Conservation (phyloP, 192 early-diverging fungal species). For the Umbelopsis sp. region DNA sequence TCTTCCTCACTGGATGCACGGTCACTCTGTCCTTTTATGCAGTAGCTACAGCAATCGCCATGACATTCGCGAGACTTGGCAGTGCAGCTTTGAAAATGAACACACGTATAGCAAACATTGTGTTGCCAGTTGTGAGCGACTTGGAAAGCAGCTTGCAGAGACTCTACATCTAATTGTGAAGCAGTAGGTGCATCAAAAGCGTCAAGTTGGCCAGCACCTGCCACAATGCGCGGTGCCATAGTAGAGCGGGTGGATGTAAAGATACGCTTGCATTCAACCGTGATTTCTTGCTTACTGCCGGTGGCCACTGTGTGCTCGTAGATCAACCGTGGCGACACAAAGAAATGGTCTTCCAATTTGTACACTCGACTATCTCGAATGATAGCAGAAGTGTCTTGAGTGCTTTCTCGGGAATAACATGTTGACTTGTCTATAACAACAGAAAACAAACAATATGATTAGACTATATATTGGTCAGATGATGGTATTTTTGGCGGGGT, state of each 20-base stretch:
- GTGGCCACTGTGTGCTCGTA: neutral
- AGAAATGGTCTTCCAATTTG: slow-evolving; percentile 7
- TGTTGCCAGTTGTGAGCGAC: neutral
- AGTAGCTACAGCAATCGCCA: neutral
- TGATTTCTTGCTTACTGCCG: neutral
- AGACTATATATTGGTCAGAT: neutral
- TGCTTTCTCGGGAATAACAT: neutral
- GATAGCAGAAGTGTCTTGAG: neutral
- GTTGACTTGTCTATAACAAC: neutral
- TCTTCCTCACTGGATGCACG: slow-evolving; percentile 10
- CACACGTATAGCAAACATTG: neutral
- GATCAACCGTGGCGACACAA: neutral
- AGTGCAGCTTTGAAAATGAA: neutral
- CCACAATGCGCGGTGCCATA: neutral
- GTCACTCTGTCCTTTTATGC: neutral
- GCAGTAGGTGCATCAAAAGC: neutral
- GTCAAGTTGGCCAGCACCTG: neutral
- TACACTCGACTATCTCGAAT: slow-evolving; percentile 12
- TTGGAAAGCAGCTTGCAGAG: neutral
- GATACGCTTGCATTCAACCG: neutral
- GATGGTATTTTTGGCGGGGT: too few species aligned
- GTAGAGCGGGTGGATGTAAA: neutral
- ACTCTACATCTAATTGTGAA: neutral
- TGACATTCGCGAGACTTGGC: neutral
- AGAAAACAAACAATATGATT: neutral